Conservation (phyloP, 768 basidiomycete genomes). For the Lentinula guzmanii region DNA sequence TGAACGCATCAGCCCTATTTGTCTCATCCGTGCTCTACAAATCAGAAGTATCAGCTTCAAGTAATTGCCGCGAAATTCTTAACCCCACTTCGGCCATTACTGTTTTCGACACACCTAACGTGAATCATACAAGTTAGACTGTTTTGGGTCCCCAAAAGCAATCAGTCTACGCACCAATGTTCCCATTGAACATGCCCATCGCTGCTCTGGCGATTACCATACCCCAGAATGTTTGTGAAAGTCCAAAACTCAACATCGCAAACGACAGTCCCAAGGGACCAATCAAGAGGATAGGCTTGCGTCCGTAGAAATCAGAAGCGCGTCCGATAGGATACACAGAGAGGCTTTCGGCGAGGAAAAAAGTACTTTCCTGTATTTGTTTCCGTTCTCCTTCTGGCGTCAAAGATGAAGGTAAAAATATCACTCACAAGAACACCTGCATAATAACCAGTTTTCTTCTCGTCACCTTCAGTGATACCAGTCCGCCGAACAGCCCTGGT, state of each 20-base stretch:
- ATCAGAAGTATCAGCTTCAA: background rate
- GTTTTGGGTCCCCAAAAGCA: background rate
- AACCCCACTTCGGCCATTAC: slow-evolving; percentile 24
- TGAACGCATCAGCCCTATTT: slow-evolving; percentile 21
- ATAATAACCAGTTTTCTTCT: slow-evolving; percentile 14
- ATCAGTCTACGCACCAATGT: slow-evolving; percentile 15
- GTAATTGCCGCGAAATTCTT: background rate
- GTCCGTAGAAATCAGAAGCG: slow-evolving; percentile 23
- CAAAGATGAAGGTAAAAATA: background rate
- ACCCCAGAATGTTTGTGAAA: slow-evolving; percentile 19
- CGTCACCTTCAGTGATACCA: slow-evolving; percentile 13
- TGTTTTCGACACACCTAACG: slow-evolving; percentile 19
- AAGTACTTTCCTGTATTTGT: slow-evolving; percentile 20
- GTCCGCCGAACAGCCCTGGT: slow-evolving; percentile 8
- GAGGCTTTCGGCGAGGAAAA: slow-evolving; percentile 20
- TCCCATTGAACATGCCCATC: slow-evolving; percentile 25
- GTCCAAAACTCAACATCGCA: slow-evolving; percentile 22
- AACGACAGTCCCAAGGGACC: slow-evolving; percentile 23
- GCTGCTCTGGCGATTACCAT: slow-evolving; percentile 18
- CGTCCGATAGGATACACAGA: slow-evolving; percentile 22
- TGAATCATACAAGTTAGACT: background rate
- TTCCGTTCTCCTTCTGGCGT: background rate
- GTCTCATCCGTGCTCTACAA: slow-evolving; percentile 20
- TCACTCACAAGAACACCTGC: slow-evolving; percentile 16
- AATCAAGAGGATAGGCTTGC: slow-evolving; percentile 22